These are phyloP conservation scores for Tuber microsphaerosporum DNA, from an alignment of 495 filamentous ascomycete genomes.

Conservation along the genomic window DNA sequence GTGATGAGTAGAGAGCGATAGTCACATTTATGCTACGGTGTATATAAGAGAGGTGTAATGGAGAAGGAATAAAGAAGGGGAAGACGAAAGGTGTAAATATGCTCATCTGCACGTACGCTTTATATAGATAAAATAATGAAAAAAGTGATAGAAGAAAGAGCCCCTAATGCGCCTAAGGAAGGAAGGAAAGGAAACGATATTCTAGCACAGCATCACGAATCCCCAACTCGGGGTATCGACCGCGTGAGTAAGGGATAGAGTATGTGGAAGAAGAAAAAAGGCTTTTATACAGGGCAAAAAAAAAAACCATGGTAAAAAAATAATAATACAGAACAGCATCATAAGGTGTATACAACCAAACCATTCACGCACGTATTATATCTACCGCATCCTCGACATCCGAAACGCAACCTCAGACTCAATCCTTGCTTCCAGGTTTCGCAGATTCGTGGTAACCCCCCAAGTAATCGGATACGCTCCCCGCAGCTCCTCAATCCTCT, in stretches of 20 bases:
- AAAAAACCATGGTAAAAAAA: no score
- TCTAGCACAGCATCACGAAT: background rate
- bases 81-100: background rate
- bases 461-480: conserved; percentile 30
- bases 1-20: background rate
- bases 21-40: background rate
- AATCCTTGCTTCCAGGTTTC: conserved; percentile 31
- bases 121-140: background rate
- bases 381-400: background rate
- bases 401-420: conserved; percentile 32
- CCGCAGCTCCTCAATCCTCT: conserved; percentile 19
- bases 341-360: background rate
- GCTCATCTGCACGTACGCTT: background rate
- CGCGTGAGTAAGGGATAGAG: background rate
- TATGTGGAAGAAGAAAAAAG: background rate
- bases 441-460: conserved; percentile 27
- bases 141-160: conserved; percentile 5
- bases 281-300: background rate
- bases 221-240: background rate
- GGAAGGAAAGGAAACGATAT: conserved; percentile 1
- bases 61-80: background rate
- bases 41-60: background rate
- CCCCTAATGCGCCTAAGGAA: background rate
- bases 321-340: background rate
- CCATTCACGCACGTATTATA: background rate